phyloP scores from a whole-genome alignment of 2,329 filamentous ascomycete species.

The Bipolaris victoriae region DNA sequence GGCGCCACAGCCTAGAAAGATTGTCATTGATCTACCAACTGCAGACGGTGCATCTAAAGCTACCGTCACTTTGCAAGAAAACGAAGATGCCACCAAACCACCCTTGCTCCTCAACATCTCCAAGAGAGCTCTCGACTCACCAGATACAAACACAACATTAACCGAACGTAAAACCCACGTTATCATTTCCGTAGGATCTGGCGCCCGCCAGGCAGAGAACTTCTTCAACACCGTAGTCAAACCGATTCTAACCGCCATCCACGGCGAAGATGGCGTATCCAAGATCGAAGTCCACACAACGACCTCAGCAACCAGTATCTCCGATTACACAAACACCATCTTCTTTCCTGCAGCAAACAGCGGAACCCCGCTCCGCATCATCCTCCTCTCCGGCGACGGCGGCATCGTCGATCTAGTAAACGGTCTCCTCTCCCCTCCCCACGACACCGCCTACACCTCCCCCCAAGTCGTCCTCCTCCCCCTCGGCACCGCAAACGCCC shows the following conservation, averaged over 20 bases:
- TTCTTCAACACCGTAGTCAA: slow-evolving; percentile 50
- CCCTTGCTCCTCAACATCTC: slow-evolving; percentile 27
- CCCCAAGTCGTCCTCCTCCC: slow-evolving; percentile 64
- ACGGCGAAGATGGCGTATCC: slow-evolving; percentile 32
- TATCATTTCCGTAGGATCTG: slow-evolving; percentile 55
- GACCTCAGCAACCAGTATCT: slow-evolving; percentile 66
- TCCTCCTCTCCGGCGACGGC: slow-evolving; percentile 87
- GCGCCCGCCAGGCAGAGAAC: slow-evolving; percentile 47
- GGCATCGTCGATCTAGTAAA: slow-evolving; percentile 85
- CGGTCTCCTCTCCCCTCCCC: slow-evolving; percentile 54
- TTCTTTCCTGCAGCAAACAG: slow-evolving; percentile 59
- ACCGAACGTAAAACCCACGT: slow-evolving; percentile 47
- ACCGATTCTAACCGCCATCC: slow-evolving; percentile 53
- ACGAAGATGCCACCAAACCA: slow-evolving; percentile 21
- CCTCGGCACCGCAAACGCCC: slow-evolving; percentile 58
- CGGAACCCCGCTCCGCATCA: slow-evolving; percentile 58
- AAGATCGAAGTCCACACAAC: slow-evolving; percentile 67
- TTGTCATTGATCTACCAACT: slow-evolving; percentile 16
- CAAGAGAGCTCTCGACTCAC: slow-evolving; percentile 25
- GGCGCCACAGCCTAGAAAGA: slow-evolving; percentile 4
- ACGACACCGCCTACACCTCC: slow-evolving; percentile 47
- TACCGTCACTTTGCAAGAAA: slow-evolving; percentile 16
- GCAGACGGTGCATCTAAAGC: slow-evolving; percentile 12
- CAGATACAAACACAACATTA: background rate
- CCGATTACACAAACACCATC: slow-evolving; percentile 62